Base-by-base conservation (phyloP, 169 alveolate species). In the Cryptosporidium viatorum region DNA sequence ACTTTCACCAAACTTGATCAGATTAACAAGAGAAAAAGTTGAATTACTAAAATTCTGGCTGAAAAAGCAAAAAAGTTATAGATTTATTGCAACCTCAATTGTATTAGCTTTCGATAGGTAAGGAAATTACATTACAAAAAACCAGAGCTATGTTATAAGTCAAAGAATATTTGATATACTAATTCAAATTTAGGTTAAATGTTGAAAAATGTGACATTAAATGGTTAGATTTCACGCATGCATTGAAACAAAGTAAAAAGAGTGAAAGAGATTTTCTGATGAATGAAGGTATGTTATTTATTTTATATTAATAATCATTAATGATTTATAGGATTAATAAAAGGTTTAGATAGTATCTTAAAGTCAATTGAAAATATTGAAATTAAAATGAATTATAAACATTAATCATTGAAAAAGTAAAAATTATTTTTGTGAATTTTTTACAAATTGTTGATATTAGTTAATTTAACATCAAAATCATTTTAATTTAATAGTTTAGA, bases 141-240 rank as follows among this genome's bases (percentile, higher is more conserved):
- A 31, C 14, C 18, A 10, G 86, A 3, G 0, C 26, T 55, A 31
- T 43, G 10, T 26, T n/a, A 6, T 3, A 18, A 55, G 5, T 21
- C 29, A 7, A 55, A 7, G n/a, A 55, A 55, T 55, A 23, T 23
- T 23, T 55, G 35, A 16, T 55, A 16, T 5, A 4, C 23, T 6
- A 29, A 35, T 65, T 65, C 3, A 16, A 65, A 14, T 29, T 80
- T 23, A 62, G 89, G 59, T 18, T 50, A 26, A 48, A 80, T 26
- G 59, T 29, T 41, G 85, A 71, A 60, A 80, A 59, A 29, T 75
- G 89, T n/a, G 74, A 80, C 23, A 43, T 80, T 33, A 80, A 80
- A 62, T 80, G 89, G 89, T 8, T 80, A 12, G 74, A 80, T 65
- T 80, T 59, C 35, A 80, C 75, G 23, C 89, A 80, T 65, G 89